Base-by-base conservation (phyloP, 2,329 filamentous ascomycete species). In the Clonostachys chloroleuca region DNA sequence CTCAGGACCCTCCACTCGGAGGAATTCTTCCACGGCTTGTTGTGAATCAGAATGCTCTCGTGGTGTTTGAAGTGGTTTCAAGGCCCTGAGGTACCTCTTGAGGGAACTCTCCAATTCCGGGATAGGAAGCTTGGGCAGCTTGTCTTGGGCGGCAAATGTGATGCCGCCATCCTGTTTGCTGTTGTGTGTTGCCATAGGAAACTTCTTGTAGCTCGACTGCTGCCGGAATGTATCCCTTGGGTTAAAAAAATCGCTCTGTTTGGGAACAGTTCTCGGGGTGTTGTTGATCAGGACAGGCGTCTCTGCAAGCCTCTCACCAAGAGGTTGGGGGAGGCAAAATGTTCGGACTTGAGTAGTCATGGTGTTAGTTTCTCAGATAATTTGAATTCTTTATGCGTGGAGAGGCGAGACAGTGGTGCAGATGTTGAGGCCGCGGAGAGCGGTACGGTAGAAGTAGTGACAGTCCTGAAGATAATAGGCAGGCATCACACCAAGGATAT, bases 371-470 rank as follows among this genome's bases (percentile, higher is more conserved):
- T n/a, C 47, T 44, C 24, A 10, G 9, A 40, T 40, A 12, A 12
- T 24, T 33, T 35, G n/a, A 34, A 42, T 18, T 18, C 9, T 51
- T 77, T 74, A 89, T 68, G 77, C 79, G 74, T 89, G 90, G 47
- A 89, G 74, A 57, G 87, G 84, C 55, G 86, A 89, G 67, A 95
- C 81, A 60, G 74, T 80, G 58, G 88, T 95, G 70, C 83, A 80
- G 59, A 95, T 84, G 62, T 87, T 92, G 58, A 95, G 75, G 63
- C 91, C 85, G 75, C 89, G 89, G 72, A 95, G 74, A 63, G 89
- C 87, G 68, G 86, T 95, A 75, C 89, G 89, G 75, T 89, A 94
- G 72, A 95, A 95, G 72, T 95, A 95, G 66, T 95, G 89, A 62
- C 88, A 95, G 69, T 95, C 87, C 77, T 94, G 86, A 49, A 89